Evolutionary conservation across 2,329 filamentous ascomycete species (phyloP).

Genomic region (Talaromyces funiculosus): DNA sequence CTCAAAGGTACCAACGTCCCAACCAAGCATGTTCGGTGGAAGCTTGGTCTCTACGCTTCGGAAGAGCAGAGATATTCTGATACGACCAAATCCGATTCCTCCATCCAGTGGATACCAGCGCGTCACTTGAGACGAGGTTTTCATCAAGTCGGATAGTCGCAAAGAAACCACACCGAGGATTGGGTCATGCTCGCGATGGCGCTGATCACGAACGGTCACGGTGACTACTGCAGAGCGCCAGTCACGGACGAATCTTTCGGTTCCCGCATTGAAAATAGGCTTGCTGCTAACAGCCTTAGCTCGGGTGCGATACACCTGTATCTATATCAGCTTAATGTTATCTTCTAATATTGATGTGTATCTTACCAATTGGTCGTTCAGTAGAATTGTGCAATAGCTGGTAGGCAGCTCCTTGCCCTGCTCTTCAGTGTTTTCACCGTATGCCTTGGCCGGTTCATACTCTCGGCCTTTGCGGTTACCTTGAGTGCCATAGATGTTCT

Average conservation of each 20-base stretch:
- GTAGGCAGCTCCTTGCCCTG: slow-evolving; percentile 73
- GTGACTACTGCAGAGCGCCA: slow-evolving; percentile 87
- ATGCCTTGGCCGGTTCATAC: slow-evolving; percentile 79
- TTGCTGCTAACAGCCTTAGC: slow-evolving; percentile 90
- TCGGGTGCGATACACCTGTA: slow-evolving; percentile 77
- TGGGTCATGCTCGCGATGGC: slow-evolving; percentile 88
- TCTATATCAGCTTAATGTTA: not conserved
- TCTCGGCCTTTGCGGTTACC: slow-evolving; percentile 79
- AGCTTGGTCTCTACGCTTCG: slow-evolving; percentile 80
- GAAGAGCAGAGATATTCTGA: slow-evolving; percentile 85
- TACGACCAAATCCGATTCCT: slow-evolving; percentile 83
- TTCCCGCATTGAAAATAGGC: slow-evolving; percentile 95
- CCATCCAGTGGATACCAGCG: slow-evolving; percentile 96
- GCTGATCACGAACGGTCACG: slow-evolving; percentile 78
- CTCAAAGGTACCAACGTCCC: slow-evolving; percentile 93
- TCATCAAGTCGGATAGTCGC: slow-evolving; percentile 79
- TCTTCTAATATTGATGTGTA: not conserved
- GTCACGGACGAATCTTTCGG: slow-evolving; percentile 85
- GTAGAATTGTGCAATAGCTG: slow-evolving; percentile 85
- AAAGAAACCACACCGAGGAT: slow-evolving; percentile 88
- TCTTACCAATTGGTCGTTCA: slow-evolving; percentile 74
- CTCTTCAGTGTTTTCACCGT: slow-evolving; percentile 82
- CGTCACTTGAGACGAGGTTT: slow-evolving; percentile 79
- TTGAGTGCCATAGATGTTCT: slow-evolving; percentile 78
- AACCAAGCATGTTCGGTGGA: slow-evolving; percentile 79